Base-by-base conservation (phyloP, 768 basidiomycete species). In the Paxillus involutus region DNA sequence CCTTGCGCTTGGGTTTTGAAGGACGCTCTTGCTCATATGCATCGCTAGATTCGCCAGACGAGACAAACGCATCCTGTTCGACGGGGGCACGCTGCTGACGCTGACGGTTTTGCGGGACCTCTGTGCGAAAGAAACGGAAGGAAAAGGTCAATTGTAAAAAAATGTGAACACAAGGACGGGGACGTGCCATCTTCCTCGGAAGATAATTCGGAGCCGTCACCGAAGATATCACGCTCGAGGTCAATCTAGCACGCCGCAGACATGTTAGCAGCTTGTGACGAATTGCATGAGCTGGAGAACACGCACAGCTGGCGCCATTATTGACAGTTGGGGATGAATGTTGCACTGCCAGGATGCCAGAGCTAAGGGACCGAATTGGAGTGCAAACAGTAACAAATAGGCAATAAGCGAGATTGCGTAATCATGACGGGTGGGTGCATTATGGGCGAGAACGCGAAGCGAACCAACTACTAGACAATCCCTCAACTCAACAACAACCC, bases 201-300 rank as follows among this genome's bases (percentile, higher is more conserved):
- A 0, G 90, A 92, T 9, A 92, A 81, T 57, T 95, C 93, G 3
- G 91, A 91, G 62, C 89, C 89, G 37, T 88, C 88, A 56, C 89
- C 91, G 64, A 93, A 94, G 53, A 92, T 86, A 63, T 87, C 85
- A 47, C 82, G 84, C 53, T 81, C 85, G 33, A 86, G 82, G 30
- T 54, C 42, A 0, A 49, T 52, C 59, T 58, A 51, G 5, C n/a
- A 45, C 9, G 12, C 5, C 10, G 13, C 12, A 35, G 12, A 14
- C 13, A 13, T 30, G 14, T 41, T 41, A 42, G 26, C 49, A 29
- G 30, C 21, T 16, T 30, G n/a, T 45, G 24, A 40, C n/a, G 39
- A 6, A 40, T n/a, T 12, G 12, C 5, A 12, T 35, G 35, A 35
- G 12, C 13, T 35, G 17, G 14, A 36, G 35, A 30, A 41, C 26